Evolutionary conservation across 345 rosid species (phyloP).

Genomic region (Arabis alpina): DNA sequence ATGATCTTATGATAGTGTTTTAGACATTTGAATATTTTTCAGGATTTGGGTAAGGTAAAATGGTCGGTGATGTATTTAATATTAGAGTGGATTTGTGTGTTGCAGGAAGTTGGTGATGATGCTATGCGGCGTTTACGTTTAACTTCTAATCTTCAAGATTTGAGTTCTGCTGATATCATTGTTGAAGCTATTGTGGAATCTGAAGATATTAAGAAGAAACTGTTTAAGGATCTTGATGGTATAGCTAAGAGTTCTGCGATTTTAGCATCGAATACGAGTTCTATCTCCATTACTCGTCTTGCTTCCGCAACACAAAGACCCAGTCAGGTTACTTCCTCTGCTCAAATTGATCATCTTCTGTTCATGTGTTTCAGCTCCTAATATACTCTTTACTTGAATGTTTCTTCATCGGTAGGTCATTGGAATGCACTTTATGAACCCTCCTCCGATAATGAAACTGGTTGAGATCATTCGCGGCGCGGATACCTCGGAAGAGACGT

Average conservation of each 20-base stretch:
- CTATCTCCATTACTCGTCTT: slow-evolving; percentile 87
- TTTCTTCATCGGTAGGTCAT: slow-evolving; percentile 51
- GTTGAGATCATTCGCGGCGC: slow-evolving; percentile 93
- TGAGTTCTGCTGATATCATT: slow-evolving; percentile 62
- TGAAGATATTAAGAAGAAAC: slow-evolving; percentile 72
- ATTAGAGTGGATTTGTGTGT: not conserved
- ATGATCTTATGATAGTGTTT: not conserved
- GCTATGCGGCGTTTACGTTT: slow-evolving; percentile 63
- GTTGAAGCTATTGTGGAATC: slow-evolving; percentile 91
- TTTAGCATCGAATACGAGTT: slow-evolving; percentile 91
- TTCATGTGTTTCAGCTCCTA: not conserved
- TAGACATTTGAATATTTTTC: no score
- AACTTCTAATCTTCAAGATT: slow-evolving; percentile 65
- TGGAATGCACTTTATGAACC: slow-evolving; percentile 98
- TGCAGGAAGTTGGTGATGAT: slow-evolving; percentile 59
- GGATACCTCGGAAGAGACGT: slow-evolving; percentile 83
- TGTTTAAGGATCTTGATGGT: slow-evolving; percentile 66
- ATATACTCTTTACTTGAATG: not conserved
- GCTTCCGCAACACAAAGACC: slow-evolving; percentile 81
- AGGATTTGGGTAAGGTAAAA: not conserved
- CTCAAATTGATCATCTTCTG: not conserved
- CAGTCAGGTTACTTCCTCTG: slow-evolving; percentile 56
- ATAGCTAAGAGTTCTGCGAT: slow-evolving; percentile 66
- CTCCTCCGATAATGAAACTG: slow-evolving; percentile 94
- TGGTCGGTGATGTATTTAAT: not conserved